phyloP scores from a whole-genome alignment of 352 stramenopile species.

The Phytophthora palmivora region DNA sequence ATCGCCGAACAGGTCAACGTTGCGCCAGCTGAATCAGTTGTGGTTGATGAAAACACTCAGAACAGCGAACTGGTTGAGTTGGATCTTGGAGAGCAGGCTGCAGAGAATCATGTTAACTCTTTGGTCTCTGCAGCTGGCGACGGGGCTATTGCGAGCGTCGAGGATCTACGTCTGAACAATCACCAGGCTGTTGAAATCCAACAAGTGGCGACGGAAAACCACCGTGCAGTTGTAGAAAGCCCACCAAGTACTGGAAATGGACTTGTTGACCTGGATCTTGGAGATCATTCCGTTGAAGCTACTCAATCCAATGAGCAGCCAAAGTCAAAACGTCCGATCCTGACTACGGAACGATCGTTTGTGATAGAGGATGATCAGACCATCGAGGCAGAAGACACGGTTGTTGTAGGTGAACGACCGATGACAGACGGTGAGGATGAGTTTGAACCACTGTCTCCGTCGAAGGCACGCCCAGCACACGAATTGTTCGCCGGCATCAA shows the following conservation, averaged over 20 bases:
- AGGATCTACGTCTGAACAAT: background rate
- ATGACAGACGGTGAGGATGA: slow-evolving; percentile 71
- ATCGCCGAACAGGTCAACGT: slow-evolving; percentile 1
- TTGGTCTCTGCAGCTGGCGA: background rate
- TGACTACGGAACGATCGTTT: slow-evolving; percentile 76
- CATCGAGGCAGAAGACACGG: slow-evolving; percentile 65
- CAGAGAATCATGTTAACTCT: background rate
- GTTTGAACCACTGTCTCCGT: slow-evolving; percentile 22
- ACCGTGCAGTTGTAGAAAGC: background rate
- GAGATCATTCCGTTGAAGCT: slow-evolving; percentile 1
- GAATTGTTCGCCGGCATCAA: slow-evolving; percentile 17
- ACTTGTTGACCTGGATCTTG: slow-evolving; percentile 17
- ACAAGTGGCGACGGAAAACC: slow-evolving; percentile 1
- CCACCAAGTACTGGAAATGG: slow-evolving; percentile 4
- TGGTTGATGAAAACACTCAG: background rate
- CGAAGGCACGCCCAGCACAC: slow-evolving; percentile 10
- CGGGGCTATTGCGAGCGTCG: background rate
- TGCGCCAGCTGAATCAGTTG: background rate
- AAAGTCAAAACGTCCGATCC: slow-evolving; percentile 43
- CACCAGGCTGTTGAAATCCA: slow-evolving; percentile 1
- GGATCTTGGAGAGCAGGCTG: slow-evolving; percentile 1
- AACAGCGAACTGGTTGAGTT: slow-evolving; percentile 14
- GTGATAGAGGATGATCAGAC: slow-evolving; percentile 69
- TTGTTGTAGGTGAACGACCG: slow-evolving; percentile 64
- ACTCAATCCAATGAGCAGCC: slow-evolving; percentile 8